Evolutionary conservation across 345 rosid species (phyloP).

Genomic region (Heritiera fomes): DNA sequence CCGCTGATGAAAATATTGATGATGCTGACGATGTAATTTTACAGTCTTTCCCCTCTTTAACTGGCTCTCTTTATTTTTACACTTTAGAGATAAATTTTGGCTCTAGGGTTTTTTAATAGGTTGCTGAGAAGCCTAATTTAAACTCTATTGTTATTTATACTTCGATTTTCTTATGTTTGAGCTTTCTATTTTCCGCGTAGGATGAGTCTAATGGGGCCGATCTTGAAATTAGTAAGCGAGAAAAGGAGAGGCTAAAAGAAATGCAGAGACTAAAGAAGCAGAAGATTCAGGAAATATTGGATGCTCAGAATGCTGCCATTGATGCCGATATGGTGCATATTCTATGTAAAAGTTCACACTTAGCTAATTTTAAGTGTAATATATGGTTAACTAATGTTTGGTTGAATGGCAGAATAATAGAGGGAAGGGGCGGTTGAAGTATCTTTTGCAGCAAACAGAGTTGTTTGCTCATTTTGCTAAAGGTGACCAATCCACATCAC

Average conservation of each 20-base stretch:
- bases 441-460: conserved; percentile 95
- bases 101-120: neutral
- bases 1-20: conserved; percentile 30
- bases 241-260: conserved; percentile 78
- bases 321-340: conserved; percentile 83
- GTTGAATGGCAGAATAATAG: conserved; percentile 60
- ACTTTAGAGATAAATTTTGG: neutral
- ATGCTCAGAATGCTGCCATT: conserved; percentile 84
- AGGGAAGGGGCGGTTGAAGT: conserved; percentile 91
- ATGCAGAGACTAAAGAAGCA: conserved; percentile 88
- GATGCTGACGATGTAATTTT: conserved; percentile 54
- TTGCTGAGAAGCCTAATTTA: neutral
- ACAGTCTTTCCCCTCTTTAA: neutral
- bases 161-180: neutral
- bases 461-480: conserved; percentile 97
- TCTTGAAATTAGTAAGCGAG: conserved; percentile 73
- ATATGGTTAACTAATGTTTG: conserved; percentile 14
- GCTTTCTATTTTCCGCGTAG: conserved; percentile 30
- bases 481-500: conserved; percentile 70
- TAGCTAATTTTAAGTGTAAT: neutral
- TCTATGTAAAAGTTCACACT: neutral
- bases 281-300: conserved; percentile 92
- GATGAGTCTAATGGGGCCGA: conserved; percentile 43
- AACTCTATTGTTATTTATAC: neutral
- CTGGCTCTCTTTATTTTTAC: neutral